phyloP scores from a whole-genome alignment of 1,284 basidiomycete genomes.

The Puccinia hordei region DNA sequence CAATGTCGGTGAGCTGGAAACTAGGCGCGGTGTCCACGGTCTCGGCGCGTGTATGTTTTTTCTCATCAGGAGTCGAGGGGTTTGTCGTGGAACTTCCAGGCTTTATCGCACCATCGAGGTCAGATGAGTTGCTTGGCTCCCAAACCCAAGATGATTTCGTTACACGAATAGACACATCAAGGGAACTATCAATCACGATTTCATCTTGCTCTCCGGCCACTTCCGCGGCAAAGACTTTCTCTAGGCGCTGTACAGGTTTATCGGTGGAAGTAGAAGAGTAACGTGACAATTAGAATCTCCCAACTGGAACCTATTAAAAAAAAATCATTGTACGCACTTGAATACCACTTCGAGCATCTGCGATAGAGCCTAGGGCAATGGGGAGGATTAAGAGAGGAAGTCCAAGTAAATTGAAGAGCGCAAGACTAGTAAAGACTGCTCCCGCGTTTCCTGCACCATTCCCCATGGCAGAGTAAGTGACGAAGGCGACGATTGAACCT shows the following conservation, averaged over 20 bases:
- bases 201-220: neutral
- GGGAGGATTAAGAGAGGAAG: conserved; percentile 62
- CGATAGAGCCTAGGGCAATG: conserved; percentile 72
- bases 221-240: conserved; percentile 23
- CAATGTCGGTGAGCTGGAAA: conserved; percentile 70
- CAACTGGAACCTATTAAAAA: neutral
- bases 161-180: neutral
- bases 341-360: conserved; percentile 66
- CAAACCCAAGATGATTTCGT: conserved; percentile 1
- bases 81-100: neutral
- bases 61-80: neutral
- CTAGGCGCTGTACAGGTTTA: conserved; percentile 5
- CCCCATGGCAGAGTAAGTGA: conserved; percentile 74
- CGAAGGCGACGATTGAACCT: conserved; percentile 80
- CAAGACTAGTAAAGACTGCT: conserved; percentile 42
- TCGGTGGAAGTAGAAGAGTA: neutral
- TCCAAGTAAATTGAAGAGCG: conserved; percentile 20
- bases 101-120: neutral
- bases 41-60: neutral
- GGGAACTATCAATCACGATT: neutral
- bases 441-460: conserved; percentile 63
- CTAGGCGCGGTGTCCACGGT: neutral
- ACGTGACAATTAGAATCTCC: neutral
- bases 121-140: neutral
- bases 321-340: neutral